Conservation (phyloP, 2,329 filamentous ascomycete species). For the Chrysoporthe puriensis region DNA sequence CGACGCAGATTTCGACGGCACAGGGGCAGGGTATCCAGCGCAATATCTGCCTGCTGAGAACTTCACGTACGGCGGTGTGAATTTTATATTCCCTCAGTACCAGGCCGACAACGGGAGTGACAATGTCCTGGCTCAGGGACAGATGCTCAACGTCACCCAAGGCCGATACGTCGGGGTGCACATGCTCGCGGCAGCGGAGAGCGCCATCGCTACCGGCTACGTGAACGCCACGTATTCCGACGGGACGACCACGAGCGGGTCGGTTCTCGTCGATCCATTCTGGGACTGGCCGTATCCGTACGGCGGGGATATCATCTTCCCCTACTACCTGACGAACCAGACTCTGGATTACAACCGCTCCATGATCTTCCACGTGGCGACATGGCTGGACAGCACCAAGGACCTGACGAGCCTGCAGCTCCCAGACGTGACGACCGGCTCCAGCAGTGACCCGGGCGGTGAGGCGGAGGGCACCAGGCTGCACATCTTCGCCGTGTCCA, state of each 20-base stretch:
- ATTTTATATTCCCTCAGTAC: constrained; percentile 29
- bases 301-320: constrained; percentile 31
- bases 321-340: constrained; percentile 30
- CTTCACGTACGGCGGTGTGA: constrained; percentile 30
- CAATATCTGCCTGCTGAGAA: constrained; percentile 26
- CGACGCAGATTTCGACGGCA: constrained; percentile 32
- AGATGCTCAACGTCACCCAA: constrained; percentile 23
- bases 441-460: constrained; percentile 19
- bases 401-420: constrained; percentile 28
- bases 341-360: constrained; percentile 30
- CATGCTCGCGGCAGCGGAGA: constrained; percentile 31
- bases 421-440: constrained; percentile 20
- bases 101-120: constrained; percentile 25
- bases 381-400: constrained; percentile 30
- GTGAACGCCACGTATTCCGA: constrained; percentile 30
- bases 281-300: constrained; percentile 31
- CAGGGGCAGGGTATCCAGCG: constrained; percentile 29
- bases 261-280: constrained; percentile 29
- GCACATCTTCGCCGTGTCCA: constrained; percentile 25
- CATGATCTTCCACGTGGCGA: constrained; percentile 29
- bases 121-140: constrained; percentile 31
- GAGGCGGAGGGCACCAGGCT: constrained; percentile 17
- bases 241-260: constrained; percentile 18
- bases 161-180: constrained; percentile 30
- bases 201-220: constrained; percentile 28